Evolutionary conservation across 345 rosid species (phyloP), one percentile per base, ranked within the genome.

Genomic region (Camelina neglecta): DNA sequence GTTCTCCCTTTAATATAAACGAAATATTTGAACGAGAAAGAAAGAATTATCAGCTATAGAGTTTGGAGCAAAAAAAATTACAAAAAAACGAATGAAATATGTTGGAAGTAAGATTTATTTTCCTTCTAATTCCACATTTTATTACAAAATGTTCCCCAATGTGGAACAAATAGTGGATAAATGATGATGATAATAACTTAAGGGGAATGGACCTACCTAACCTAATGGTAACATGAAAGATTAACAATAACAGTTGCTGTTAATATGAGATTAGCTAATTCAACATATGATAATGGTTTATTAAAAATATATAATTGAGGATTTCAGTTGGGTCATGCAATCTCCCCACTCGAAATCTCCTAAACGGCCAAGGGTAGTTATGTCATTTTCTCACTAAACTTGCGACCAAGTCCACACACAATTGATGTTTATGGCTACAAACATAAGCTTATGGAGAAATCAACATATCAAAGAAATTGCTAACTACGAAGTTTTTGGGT

Each of bases 271-370:
- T 41, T 41, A 11, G 44, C 13, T 10, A 41, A 41, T 3, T 23
- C 26, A 4, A 38, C 35, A 36, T 10, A 23, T 9, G 9, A 38
- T 39, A 12, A 26, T 44, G 55, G 16, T 41, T 6, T 60, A 18
- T 5, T 49, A 18, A 18, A 18, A 35, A 5, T 50, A 63, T 39
- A 56, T 21, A 21, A 66, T 42, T 54, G 55, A 21, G 73, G 73
- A 51, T 78, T 11, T 67, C 72, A 41, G 69, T 69, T 69, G 61
- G 56, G 75, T 78, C 81, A 78, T 72, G 81, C 81, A 67, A 78
- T 65, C 69, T 78, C 67, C 84, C 86, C 88, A 80, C 85, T 53
- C 20, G 15, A 29, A 76, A 59, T 71, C 75, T 69, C 73, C 62
- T 53, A 62, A 8, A 51, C 11, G 1, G 6, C 12, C 42, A 54